Conservation (phyloP, 2,329 filamentous ascomycete genomes). For the Allantophomopsis lycopodina region DNA sequence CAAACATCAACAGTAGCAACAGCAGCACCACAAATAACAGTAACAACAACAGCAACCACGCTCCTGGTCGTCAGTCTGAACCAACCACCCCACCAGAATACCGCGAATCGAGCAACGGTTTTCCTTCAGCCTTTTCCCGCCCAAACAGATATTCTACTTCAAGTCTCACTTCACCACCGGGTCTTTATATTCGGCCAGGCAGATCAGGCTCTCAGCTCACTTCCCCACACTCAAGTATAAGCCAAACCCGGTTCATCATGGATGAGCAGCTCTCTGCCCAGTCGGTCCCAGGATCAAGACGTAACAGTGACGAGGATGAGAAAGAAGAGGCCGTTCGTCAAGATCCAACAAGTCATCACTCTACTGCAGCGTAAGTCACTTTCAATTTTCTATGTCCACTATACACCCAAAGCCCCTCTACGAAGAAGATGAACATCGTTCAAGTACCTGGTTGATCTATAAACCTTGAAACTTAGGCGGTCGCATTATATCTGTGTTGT, state of each 20-base stretch:
- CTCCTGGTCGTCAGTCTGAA: slow-evolving; percentile 67
- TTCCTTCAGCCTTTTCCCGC: slow-evolving; percentile 67
- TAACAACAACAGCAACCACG: slow-evolving; percentile 19
- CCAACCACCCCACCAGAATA: slow-evolving; percentile 95
- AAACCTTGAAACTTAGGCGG: too few species aligned
- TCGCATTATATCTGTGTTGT: too few species aligned
- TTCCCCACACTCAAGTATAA: slow-evolving; percentile 56
- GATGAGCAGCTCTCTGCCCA: slow-evolving; percentile 62
- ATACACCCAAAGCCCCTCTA: too few species aligned
- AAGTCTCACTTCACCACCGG: slow-evolving; percentile 71
- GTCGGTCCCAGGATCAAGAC: slow-evolving; percentile 73
- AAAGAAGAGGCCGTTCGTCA: slow-evolving; percentile 63
- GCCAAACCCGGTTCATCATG: slow-evolving; percentile 43
- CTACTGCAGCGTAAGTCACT: slow-evolving; percentile 63
- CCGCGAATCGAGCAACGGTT: slow-evolving; percentile 55
- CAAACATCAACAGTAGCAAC: slow-evolving; percentile 28
- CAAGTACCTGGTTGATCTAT: too few species aligned
- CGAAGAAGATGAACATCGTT: too few species aligned
- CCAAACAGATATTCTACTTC: slow-evolving; percentile 84
- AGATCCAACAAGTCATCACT: slow-evolving; percentile 57
- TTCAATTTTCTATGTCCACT: neutral
- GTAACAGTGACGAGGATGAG: slow-evolving; percentile 85
- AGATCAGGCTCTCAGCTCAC: slow-evolving; percentile 69
- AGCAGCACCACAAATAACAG: slow-evolving; percentile 29
- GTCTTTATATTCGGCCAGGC: slow-evolving; percentile 57